Evolutionary conservation across 2,329 filamentous ascomycete species (phyloP).

Genomic region (Aspergillus quadricinctus): DNA sequence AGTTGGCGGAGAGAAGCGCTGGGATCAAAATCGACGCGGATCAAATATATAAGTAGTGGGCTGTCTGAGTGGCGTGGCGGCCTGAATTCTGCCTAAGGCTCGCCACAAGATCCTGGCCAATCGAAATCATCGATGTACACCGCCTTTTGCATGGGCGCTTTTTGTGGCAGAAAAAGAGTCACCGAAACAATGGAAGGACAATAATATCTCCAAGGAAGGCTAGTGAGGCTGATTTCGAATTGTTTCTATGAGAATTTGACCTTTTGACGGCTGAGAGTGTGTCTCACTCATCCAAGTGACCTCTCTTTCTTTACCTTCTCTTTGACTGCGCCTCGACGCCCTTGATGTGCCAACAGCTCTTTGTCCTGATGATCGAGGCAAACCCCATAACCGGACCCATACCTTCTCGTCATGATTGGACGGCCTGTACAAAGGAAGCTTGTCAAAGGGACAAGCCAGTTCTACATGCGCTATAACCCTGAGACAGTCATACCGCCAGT

Average conservation of each 20-base stretch:
- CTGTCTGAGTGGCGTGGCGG: constrained; percentile 16
- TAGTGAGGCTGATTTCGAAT: neutral
- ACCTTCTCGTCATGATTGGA: neutral
- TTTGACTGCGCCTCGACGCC: neutral
- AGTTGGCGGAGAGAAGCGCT: constrained; percentile 16
- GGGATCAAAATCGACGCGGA: constrained; percentile 18
- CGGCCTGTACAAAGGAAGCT: constrained; percentile 10
- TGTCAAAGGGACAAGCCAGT: constrained; percentile 12
- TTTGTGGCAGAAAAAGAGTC: constrained; percentile 8
- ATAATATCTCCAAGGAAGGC: neutral
- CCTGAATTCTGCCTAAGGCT: constrained; percentile 26
- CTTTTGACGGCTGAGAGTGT: neutral
- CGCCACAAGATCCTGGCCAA: constrained; percentile 11
- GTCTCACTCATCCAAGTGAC: neutral
- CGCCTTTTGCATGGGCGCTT: constrained; percentile 8
- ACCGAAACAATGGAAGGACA: neutral
- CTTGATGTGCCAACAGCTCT: neutral
- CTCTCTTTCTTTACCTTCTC: neutral
- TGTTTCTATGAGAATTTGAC: neutral
- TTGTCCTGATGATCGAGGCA: neutral
- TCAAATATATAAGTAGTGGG: constrained; percentile 16
- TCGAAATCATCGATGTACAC: constrained; percentile 2
- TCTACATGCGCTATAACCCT: constrained; percentile 22
- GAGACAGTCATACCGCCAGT: constrained; percentile 22
- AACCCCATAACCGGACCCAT: neutral